Evolutionary conservation across 2,329 filamentous ascomycete genomes (phyloP).

Genomic region (Dactylonectria estremocensis): DNA sequence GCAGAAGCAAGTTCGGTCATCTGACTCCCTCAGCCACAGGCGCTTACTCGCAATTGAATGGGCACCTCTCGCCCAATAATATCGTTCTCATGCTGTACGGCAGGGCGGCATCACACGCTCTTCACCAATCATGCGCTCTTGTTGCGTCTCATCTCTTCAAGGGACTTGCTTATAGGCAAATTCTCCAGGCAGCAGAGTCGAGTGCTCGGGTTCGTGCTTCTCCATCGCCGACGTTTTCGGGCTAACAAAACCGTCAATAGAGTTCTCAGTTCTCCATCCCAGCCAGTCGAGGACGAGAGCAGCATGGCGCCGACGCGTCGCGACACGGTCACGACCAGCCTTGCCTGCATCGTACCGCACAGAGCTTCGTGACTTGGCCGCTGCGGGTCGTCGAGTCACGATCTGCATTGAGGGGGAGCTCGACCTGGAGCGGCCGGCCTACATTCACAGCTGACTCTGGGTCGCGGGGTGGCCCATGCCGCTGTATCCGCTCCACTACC

Average conservation of each 20-base stretch:
- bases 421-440: too few relatives aligned
- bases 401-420: too few relatives aligned
- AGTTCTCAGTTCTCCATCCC: neutral
- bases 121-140: neutral
- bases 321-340: too few relatives aligned
- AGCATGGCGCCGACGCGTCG: too few relatives aligned
- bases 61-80: neutral
- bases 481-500: too few relatives aligned
- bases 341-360: too few relatives aligned
- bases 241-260: neutral
- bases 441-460: too few relatives aligned
- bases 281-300: too few relatives aligned
- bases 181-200: constrained; percentile 5
- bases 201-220: neutral
- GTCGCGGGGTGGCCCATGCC: too few relatives aligned
- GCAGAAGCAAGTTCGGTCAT: neutral
- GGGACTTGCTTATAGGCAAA: constrained; percentile 2
- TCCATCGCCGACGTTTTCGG: too few relatives aligned
- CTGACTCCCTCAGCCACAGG: neutral
- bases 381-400: too few relatives aligned
- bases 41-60: neutral
- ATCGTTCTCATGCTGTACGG: constrained; percentile 1
- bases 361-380: too few relatives aligned
- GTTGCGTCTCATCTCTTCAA: neutral
- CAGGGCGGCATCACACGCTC: neutral